Evolutionary conservation across 352 stramenopile genomes (phyloP).

Genomic region (Phytophthora megakarya): DNA sequence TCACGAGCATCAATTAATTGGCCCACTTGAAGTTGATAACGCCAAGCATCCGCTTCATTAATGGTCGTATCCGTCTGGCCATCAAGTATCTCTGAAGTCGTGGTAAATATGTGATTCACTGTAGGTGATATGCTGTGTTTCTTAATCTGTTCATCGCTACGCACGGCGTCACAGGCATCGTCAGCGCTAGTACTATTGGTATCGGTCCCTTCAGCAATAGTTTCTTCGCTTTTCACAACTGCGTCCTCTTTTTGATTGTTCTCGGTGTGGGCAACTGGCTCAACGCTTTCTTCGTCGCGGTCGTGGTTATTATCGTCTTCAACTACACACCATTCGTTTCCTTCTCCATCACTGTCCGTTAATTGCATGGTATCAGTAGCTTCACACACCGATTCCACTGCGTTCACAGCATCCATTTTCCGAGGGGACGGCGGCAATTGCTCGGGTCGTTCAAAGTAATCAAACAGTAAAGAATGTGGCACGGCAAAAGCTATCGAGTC

Average conservation of each 20-base stretch:
- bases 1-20: constrained; percentile 74
- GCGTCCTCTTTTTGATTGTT: neutral
- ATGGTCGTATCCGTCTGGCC: constrained; percentile 10
- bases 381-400: constrained; percentile 15
- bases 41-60: constrained; percentile 50
- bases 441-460: constrained; percentile 29
- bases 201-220: constrained; percentile 4
- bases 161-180: neutral
- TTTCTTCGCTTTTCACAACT: constrained; percentile 3
- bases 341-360: constrained; percentile 17
- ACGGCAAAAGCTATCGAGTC: neutral
- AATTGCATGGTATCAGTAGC: constrained; percentile 18
- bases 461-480: constrained; percentile 11
- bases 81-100: constrained; percentile 8
- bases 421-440: neutral
- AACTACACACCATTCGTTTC: constrained; percentile 39
- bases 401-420: neutral
- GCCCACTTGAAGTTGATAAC: constrained; percentile 50
- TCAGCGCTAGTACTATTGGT: neutral
- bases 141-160: neutral
- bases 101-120: constrained; percentile 11
- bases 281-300: neutral
- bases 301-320: constrained; percentile 8
- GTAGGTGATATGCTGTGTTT: neutral
- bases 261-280: neutral